Percentiles rank a stretch among this genome's conserved stretches.
Conservation (phyloP, 2,329 filamentous ascomycete species). For the Phaeomoniella chlamydospora region DNA sequence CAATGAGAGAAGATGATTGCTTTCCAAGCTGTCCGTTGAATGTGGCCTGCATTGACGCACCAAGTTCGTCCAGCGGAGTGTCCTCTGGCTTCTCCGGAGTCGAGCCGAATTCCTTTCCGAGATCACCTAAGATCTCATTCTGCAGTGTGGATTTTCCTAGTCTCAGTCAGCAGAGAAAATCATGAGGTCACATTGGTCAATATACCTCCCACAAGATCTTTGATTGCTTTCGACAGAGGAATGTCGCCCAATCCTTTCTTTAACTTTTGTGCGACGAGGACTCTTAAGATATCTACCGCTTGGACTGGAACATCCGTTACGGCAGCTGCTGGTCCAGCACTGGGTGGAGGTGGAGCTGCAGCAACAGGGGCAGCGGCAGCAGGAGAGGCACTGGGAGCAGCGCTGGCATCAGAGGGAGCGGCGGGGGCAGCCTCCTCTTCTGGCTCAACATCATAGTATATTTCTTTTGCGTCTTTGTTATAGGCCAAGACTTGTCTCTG, state of each 20-base stretch:
- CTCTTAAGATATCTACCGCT: constrained; percentile 77
- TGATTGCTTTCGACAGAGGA: constrained; percentile 91
- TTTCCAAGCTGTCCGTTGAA: constrained; percentile 98
- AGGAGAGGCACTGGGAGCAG: constrained; percentile 23
- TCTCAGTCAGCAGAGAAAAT: too few species aligned
- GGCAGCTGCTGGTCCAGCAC: constrained; percentile 72
- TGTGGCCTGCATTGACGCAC: constrained; percentile 91
- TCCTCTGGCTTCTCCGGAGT: constrained; percentile 98
- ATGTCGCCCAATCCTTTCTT: constrained; percentile 87
- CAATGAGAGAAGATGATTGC: constrained; percentile 84
- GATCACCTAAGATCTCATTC: constrained; percentile 94
- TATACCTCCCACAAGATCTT: constrained; percentile 88
- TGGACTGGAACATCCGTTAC: constrained; percentile 77
- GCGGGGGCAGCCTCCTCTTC: constrained; percentile 69
- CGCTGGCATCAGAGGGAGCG: constrained; percentile 20
- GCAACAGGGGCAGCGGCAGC: constrained; percentile 38
- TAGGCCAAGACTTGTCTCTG: constrained; percentile 97
- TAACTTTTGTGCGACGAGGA: constrained; percentile 88
- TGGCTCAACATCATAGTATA: constrained; percentile 97
- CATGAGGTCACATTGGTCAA: too few species aligned
- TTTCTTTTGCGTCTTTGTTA: constrained; percentile 98
- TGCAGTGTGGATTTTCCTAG: constrained; percentile 85
- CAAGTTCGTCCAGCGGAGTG: constrained; percentile 86
- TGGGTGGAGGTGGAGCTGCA: constrained; percentile 45
- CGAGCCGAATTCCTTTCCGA: constrained; percentile 96